A percentile compares a stretch with the other conserved stretches of the same genome.
phyloP scores from a whole-genome alignment of 2,329 filamentous ascomycete species.

The Penicillium sclerotigenum region DNA sequence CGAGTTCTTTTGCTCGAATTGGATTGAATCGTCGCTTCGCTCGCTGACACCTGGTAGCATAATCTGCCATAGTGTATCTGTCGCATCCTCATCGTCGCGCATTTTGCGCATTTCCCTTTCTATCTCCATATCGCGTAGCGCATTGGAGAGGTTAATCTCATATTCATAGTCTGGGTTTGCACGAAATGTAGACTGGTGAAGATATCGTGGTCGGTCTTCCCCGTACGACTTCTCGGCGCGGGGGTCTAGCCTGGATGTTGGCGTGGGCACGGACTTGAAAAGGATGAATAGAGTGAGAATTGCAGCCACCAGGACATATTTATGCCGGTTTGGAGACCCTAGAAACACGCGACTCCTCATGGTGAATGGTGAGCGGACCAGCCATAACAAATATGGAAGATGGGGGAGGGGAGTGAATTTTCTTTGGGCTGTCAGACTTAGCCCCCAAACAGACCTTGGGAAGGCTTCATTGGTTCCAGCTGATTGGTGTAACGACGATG shows the following conservation, averaged over 20 bases:
- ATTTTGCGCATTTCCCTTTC: slow-evolving; percentile 10
- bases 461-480: not conserved
- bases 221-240: not conserved
- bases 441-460: not conserved
- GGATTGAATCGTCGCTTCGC: slow-evolving; percentile 26
- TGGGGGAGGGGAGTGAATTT: not conserved
- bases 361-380: not conserved
- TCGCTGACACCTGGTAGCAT: slow-evolving; percentile 15
- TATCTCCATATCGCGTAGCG: slow-evolving; percentile 25
- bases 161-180: slow-evolving; percentile 28
- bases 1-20: slow-evolving; percentile 26
- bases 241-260: slow-evolving; percentile 4
- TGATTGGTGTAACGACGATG: not conserved
- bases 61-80: slow-evolving; percentile 34
- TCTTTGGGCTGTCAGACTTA: not conserved
- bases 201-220: slow-evolving; percentile 24
- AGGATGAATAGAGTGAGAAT: slow-evolving; percentile 9
- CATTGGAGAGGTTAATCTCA: slow-evolving; percentile 23
- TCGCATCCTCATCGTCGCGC: slow-evolving; percentile 6
- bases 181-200: slow-evolving; percentile 31
- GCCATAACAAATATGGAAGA: not conserved
- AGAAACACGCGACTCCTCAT: slow-evolving; percentile 12
- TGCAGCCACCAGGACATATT: slow-evolving; percentile 3
- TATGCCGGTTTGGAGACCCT: slow-evolving; percentile 5
- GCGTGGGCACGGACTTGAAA: slow-evolving; percentile 8